Base-by-base conservation (phyloP, 371 early-diverging fungal species). In the Batkoa obscura region DNA sequence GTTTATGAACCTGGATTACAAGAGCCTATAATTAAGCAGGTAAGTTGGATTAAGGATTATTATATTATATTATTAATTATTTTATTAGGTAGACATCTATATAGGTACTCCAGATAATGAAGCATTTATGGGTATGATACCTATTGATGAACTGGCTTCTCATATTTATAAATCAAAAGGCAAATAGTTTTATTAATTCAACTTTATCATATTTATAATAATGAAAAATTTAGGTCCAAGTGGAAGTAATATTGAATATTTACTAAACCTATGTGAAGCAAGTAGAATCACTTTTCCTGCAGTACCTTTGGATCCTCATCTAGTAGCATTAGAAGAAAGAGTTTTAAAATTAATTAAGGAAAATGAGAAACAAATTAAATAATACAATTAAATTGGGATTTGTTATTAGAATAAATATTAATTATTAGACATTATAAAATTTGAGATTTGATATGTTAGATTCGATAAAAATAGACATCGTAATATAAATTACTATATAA, bases 91-190 rank as follows among this genome's bases (percentile, higher is more conserved):
- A 0, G 60, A 84, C 54, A 82, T 87, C 6, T 94, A 91, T 63
- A 81, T 93, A 50, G 93, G 80, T 17, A 80, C 82, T 1, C 78
- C 80, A 5, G 65, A 73, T 32, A 92, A 94, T 63, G 80, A 81
- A 47, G 79, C 81, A 8, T 92, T 87, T 65, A 75, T 84, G 1
- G 90, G 93, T 0, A 82, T 84, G 1, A 78, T 80, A 33, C 67
- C 79, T 2, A 48, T 71, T n/a, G 73, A 76, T n/a, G 63, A 62
- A 0, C 79, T 93, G 43, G 89, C 91, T 0, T 35, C 64, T 9
- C 82, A 84, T 49, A 88, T 94, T 50, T 72, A 71, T 15, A 60
- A 62, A 4, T 72, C 84, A 0, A 67, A 66, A 50, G 94, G 90
- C 60, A 72, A 54, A 58, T 43, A 39, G 6, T 23, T 23, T 23